These are phyloP conservation scores for Trametes sanguinea DNA, from an alignment of 768 basidiomycete genomes.

Conservation along the genomic window DNA sequence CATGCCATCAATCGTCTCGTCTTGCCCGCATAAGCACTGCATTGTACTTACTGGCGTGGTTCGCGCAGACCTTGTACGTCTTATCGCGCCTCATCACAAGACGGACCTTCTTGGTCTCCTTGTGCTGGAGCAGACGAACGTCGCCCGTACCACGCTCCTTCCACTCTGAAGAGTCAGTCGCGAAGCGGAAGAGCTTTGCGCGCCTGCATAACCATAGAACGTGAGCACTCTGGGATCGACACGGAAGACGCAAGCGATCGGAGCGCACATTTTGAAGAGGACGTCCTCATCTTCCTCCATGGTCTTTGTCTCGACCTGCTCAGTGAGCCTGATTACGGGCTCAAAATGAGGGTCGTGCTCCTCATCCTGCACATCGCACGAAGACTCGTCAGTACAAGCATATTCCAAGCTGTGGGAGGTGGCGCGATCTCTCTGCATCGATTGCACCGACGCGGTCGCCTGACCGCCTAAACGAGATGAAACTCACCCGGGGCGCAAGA, in stretches of 20 bases:
- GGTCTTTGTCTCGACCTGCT: constrained; percentile 94
- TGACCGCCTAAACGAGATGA: constrained; percentile 6
- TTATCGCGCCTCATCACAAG: constrained; percentile 99
- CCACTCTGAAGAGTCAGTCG: constrained; percentile 79
- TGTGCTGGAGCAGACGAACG: constrained; percentile 89
- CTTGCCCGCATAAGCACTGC: constrained; percentile 11
- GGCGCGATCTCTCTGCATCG: constrained; percentile 31
- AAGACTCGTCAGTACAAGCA: constrained; percentile 20
- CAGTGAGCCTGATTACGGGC: constrained; percentile 94
- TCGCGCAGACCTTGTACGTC: constrained; percentile 99
- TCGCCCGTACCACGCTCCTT: constrained; percentile 98
- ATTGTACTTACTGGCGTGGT: constrained; percentile 75
- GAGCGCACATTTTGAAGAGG: constrained; percentile 91
- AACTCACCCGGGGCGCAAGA: constrained; percentile 70
- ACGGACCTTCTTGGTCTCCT: constrained; percentile 86
- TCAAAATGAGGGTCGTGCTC: constrained; percentile 91
- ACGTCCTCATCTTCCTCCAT: constrained; percentile 92
- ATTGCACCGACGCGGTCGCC: constrained; percentile 21
- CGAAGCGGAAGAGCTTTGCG: constrained; percentile 97
- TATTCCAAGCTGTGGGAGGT: constrained; percentile 22
- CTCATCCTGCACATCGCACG: constrained; percentile 50
- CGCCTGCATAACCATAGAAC: constrained; percentile 60
- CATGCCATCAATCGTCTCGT: not conserved
- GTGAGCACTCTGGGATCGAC: not conserved
- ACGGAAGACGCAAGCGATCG: constrained; percentile 32